Evolutionary conservation across 139 green algal genomes (phyloP), one percentile per base, ranked within the genome.

Genomic region (Coelastrella sp.): DNA sequence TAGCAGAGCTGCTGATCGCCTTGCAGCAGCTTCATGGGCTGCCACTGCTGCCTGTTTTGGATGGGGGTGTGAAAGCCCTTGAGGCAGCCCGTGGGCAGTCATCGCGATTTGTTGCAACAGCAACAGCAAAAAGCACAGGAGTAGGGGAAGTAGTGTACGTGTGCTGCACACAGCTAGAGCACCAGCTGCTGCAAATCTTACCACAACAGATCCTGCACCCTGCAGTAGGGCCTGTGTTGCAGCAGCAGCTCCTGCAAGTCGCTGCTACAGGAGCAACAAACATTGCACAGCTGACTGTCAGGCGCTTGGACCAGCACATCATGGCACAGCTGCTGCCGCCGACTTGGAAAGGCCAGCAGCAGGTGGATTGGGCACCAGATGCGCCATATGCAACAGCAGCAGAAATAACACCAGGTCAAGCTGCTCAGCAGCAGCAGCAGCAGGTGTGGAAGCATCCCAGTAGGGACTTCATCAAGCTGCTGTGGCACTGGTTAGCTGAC

Each of bases 321-420:
- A 84, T 97, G 88, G 92, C 91, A 61, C 56, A 83, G 35, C 61
- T 96, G 75, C 86, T 97, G 89, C 93, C 94, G 5, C 72, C 84
- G 19, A 60, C 20, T 1, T 97, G 95, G 95, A 61, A 74, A 11
- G 88, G n/a, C 59, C 35, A 58, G 80, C 7, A 3, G 73, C 35
- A 89, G 35, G 94, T 95, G 7, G 57, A 73, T 7, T 79, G 75
- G 76, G 27, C 8, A 9, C 24, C 78, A 35, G 27, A 25, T 10
- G 27, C 76, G 19, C 6, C 68, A 65, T 24, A 35, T 35, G 27
- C 12, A 70, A 66, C 14, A 22, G 17, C 68, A 83, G 56, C 70
- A 83, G 66, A 56, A 75, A 70, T 20, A 61, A 75, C 3, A 6
- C 10, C 10, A 24, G 8, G 22, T 25, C 60, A 12, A 24, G 4